Evolutionary conservation across 176 grass and related monocot genomes (phyloP), one percentile per base, ranked within the genome.

Genomic region (Oryza punctata): DNA sequence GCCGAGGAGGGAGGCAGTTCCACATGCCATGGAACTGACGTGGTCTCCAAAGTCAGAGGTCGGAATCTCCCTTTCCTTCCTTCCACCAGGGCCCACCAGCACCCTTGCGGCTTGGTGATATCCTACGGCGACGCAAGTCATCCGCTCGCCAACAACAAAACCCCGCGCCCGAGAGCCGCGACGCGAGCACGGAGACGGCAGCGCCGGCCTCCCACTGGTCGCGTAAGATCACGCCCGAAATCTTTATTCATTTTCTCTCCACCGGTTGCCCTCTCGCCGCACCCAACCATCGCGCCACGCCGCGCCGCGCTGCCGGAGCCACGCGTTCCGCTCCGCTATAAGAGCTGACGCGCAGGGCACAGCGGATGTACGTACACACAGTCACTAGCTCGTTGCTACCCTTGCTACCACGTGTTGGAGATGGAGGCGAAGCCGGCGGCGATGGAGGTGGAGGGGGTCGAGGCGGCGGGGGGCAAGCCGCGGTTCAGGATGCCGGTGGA

Each of bases 401-500:
- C 29, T 38, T 38, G 29, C 52, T 10, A 29, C 19, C 13, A 37
- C 15, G 49, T 4, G 2, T 1, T 78, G 78, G 83, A 65, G 52
- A 16, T 7, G 14, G 67, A 61, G 78, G 15, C 75, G 1, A 86
- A 59, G 45, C 44, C 78, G 26, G 41, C 60, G 60, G 79, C 84
- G 59, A 86, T 90, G 79, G 60, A 57, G 74, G 79, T 90, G 46
- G 73, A 90, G 24, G n/a, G 77, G 0, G 77, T 26, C 12, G 69
- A 77, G 32, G 49, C 47, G 21, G 57, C 79, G 77, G 10, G 70
- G 30, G 3, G 76, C 30, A 89, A 78, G 88, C 10, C 32, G 73
- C 49, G 66, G 65, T 98, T 98, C 87, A 82, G 65, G 88, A 83
- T 98, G 10, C 95, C 90, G 3, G 95, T 98, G 61, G 92, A 98